A percentile compares a stretch with the other conserved stretches of the same genome.
Evolutionary conservation across 345 rosid species (phyloP).

Genomic region (Carallia brachiata): DNA sequence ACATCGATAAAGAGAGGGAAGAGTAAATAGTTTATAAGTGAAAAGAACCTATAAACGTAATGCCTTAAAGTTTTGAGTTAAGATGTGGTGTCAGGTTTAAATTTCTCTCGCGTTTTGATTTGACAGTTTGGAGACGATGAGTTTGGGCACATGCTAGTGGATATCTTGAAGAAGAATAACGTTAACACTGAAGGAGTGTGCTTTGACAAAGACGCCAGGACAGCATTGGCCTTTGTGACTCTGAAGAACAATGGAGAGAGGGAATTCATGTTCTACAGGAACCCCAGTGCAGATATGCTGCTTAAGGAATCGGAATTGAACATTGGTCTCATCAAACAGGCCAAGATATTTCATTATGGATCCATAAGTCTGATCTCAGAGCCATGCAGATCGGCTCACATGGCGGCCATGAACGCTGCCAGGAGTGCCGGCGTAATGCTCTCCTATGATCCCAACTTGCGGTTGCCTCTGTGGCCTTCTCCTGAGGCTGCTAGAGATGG

Average conservation of each 20-base stretch:
- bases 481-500: constrained; percentile 54
- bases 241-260: constrained; percentile 57
- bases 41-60: too few relatives aligned
- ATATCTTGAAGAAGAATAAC: constrained; percentile 51
- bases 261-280: constrained; percentile 72
- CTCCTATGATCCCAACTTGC: constrained; percentile 64
- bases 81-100: too few relatives aligned
- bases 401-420: constrained; percentile 76
- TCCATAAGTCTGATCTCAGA: constrained; percentile 69
- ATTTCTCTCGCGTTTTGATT: not conserved
- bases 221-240: constrained; percentile 69
- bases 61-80: too few relatives aligned
- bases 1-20: too few relatives aligned
- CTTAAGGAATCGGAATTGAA: constrained; percentile 61
- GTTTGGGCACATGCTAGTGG: constrained; percentile 68
- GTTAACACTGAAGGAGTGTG: constrained; percentile 59
- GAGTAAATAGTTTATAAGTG: too few relatives aligned
- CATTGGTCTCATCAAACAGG: constrained; percentile 48
- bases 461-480: constrained; percentile 72
- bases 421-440: constrained; percentile 51
- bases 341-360: constrained; percentile 70
- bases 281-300: constrained; percentile 78
- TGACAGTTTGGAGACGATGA: constrained; percentile 68
- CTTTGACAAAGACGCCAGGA: constrained; percentile 57
- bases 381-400: constrained; percentile 64